These are phyloP conservation scores for Pachysandra terminalis DNA, from an alignment of 164 flowering plant genomes.

Conservation along the genomic window DNA sequence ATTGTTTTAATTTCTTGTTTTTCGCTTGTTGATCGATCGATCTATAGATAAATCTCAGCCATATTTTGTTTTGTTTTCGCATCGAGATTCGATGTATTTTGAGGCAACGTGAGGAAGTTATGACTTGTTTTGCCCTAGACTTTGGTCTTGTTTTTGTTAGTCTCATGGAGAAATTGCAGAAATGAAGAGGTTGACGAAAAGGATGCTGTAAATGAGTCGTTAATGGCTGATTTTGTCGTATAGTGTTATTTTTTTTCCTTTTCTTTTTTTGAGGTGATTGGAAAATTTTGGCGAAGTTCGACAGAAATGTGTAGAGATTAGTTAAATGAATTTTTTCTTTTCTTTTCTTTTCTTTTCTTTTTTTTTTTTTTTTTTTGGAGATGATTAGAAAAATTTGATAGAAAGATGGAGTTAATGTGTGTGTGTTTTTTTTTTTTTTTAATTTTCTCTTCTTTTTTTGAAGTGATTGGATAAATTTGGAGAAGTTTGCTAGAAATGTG, in stretches of 20 bases:
- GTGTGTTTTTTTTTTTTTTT: too few relatives aligned
- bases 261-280: neutral
- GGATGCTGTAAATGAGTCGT: neutral
- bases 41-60: too few relatives aligned
- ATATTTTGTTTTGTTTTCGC: neutral
- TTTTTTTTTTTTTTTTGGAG: too few relatives aligned
- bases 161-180: neutral
- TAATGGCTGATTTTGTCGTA: neutral
- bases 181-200: neutral
- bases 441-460: too few relatives aligned
- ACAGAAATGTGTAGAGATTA: neutral
- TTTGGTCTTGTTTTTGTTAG: neutral
- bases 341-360: too few relatives aligned
- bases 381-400: too few relatives aligned
- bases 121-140: neutral
- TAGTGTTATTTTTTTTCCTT: neutral
- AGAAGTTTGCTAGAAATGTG: neutral
- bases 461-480: too few relatives aligned
- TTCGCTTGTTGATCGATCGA: neutral
- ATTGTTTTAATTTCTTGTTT: neutral
- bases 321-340: slow-evolving; percentile 6
- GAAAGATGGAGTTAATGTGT: too few relatives aligned
- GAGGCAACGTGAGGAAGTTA: neutral
- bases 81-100: neutral
- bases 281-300: neutral